These are phyloP conservation scores for Candida peoriensis DNA, from an alignment of 805 yeast species.

Conservation along the genomic window DNA sequence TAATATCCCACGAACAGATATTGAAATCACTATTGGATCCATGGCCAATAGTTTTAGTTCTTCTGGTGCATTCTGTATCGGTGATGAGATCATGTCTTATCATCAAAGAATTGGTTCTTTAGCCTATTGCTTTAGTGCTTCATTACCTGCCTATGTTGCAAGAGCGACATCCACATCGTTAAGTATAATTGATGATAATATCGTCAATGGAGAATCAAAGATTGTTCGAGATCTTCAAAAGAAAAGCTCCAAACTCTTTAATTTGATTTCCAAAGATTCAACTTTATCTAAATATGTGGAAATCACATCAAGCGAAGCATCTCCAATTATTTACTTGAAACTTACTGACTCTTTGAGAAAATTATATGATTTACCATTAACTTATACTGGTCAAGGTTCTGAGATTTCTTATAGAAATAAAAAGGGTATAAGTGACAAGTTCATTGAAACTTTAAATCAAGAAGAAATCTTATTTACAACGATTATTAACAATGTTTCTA, in stretches of 20 bases:
- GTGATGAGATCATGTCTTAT: slow-evolving; percentile 73
- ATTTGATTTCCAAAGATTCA: slow-evolving; percentile 35
- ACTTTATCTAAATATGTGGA: slow-evolving; percentile 35
- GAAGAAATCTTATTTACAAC: slow-evolving; percentile 63
- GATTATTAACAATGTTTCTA: slow-evolving; percentile 54
- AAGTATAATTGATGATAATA: slow-evolving; percentile 37
- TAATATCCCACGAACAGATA: slow-evolving; percentile 52
- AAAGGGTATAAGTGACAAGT: slow-evolving; percentile 27
- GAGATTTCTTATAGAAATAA: slow-evolving; percentile 24
- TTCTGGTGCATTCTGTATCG: slow-evolving; percentile 93
- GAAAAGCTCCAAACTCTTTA: slow-evolving; percentile 36
- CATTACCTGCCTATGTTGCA: slow-evolving; percentile 90
- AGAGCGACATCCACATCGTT: slow-evolving; percentile 54
- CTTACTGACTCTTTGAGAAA: slow-evolving; percentile 44
- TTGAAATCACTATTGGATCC: slow-evolving; percentile 85
- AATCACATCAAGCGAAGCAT: slow-evolving; percentile 50
- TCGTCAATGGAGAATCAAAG: slow-evolving; percentile 32
- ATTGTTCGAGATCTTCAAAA: slow-evolving; percentile 30
- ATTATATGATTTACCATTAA: slow-evolving; percentile 39
- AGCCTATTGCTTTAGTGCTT: slow-evolving; percentile 92
- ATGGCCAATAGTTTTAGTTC: slow-evolving; percentile 77
- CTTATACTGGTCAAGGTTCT: slow-evolving; percentile 26
- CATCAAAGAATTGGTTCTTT: slow-evolving; percentile 89
- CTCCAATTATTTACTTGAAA: slow-evolving; percentile 69
- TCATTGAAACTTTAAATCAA: slow-evolving; percentile 30